These are phyloP conservation scores for Colletotrichum kahawae DNA, from an alignment of 2,329 filamentous ascomycete species.

Conservation along the genomic window DNA sequence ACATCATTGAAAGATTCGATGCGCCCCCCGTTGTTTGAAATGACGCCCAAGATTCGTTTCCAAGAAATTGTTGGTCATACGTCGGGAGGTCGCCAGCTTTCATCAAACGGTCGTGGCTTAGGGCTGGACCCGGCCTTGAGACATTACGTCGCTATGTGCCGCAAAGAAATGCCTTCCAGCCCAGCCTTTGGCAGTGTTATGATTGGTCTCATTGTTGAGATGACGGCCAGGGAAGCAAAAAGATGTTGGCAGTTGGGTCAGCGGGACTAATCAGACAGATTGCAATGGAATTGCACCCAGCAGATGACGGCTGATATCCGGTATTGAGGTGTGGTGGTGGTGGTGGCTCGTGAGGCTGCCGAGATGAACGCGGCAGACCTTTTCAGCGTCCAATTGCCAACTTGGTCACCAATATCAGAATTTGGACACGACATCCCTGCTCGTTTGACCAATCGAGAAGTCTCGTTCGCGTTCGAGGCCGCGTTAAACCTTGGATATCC, in stretches of 20 bases:
- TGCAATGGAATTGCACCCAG: not conserved
- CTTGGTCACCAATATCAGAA: not conserved
- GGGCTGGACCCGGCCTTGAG: conserved; percentile 5
- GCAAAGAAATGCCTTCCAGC: not conserved
- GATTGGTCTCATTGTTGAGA: not conserved
- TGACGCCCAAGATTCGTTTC: not conserved
- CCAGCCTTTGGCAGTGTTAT: not conserved
- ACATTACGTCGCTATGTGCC: conserved; percentile 9
- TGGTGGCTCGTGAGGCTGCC: conserved; percentile 10
- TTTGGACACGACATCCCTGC: conserved; percentile 7
- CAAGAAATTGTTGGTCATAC: not conserved
- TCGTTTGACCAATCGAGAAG: not conserved
- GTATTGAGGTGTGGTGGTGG: not conserved
- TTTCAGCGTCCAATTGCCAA: not conserved
- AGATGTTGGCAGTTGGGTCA: not conserved
- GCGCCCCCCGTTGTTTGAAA: not conserved
- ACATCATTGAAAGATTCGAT: not conserved
- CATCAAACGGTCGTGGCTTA: conserved; percentile 13
- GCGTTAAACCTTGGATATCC: conserved; percentile 11
- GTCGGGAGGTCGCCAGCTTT: not conserved
- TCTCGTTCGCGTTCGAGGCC: not conserved
- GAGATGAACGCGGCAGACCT: conserved; percentile 3
- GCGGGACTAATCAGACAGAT: not conserved
- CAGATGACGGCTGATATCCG: not conserved
- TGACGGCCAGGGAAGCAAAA: not conserved